These are phyloP conservation scores for Adansonia digitata DNA, from an alignment of 345 rosid genomes.

Conservation along the genomic window DNA sequence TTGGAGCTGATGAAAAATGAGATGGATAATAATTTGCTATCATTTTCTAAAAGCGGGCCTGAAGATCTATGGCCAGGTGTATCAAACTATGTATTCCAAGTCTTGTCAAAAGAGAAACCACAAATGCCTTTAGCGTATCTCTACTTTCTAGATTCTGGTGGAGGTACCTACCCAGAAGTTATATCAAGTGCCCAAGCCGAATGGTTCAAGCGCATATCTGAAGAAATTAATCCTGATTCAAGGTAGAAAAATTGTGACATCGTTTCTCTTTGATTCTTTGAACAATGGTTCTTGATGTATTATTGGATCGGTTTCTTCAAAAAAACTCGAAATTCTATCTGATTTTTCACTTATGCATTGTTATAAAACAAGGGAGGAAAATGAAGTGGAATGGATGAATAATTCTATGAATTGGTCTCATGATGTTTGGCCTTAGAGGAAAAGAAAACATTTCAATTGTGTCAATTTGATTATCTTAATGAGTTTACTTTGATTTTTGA, in stretches of 20 bases:
- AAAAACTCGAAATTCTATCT: neutral
- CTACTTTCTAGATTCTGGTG: slow-evolving; percentile 91
- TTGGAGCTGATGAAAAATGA: slow-evolving; percentile 57
- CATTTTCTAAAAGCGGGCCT: slow-evolving; percentile 53
- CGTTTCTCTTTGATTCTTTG: neutral
- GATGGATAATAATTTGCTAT: slow-evolving; percentile 35
- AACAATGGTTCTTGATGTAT: neutral
- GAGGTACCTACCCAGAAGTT: slow-evolving; percentile 83
- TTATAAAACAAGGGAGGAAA: neutral
- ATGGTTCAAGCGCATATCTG: slow-evolving; percentile 60
- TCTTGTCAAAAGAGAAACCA: slow-evolving; percentile 38
- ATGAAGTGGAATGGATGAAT: neutral
- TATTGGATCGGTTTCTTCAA: neutral
- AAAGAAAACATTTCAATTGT: neutral
- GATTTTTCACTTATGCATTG: neutral
- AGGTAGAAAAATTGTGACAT: slow-evolving; percentile 31
- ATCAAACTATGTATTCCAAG: slow-evolving; percentile 59
- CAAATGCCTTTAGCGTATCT: slow-evolving; percentile 37
- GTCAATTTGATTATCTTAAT: neutral
- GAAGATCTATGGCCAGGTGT: slow-evolving; percentile 75
- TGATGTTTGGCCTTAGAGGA: neutral
- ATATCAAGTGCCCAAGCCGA: slow-evolving; percentile 69
- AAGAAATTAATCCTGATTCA: slow-evolving; percentile 56
- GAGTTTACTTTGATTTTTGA: neutral
- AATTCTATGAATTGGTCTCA: neutral